Conservation (phyloP, 805 yeast genomes). For the Blastobotrys attinorum region DNA sequence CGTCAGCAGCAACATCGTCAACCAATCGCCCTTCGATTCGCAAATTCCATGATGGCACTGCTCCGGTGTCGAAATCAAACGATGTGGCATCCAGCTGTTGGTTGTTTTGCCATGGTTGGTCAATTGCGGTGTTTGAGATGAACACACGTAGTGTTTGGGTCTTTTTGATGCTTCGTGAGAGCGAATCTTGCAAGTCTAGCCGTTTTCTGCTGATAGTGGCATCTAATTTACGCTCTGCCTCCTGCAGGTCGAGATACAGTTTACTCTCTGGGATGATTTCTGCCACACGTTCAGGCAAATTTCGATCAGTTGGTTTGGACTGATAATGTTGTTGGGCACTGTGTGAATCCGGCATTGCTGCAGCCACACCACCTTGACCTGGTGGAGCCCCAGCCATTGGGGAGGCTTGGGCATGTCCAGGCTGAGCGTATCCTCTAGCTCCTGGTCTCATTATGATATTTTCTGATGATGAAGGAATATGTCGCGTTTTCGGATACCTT, state of each 20-base stretch:
- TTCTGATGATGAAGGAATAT: not conserved
- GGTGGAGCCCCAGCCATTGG: not conserved
- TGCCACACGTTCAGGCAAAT: constrained; percentile 40
- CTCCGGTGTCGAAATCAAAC: constrained; percentile 26
- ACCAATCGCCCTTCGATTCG: constrained; percentile 81
- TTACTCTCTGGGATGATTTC: constrained; percentile 59
- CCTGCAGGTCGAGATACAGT: constrained; percentile 59
- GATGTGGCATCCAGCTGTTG: constrained; percentile 29
- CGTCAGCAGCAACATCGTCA: constrained; percentile 39
- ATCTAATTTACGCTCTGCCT: constrained; percentile 79
- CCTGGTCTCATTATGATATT: not conserved
- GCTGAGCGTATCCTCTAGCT: not conserved
- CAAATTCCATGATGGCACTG: constrained; percentile 65
- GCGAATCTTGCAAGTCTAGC: constrained; percentile 72
- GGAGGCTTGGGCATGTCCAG: too few relatives aligned
- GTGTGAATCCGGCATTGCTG: not conserved
- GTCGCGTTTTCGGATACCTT: not conserved
- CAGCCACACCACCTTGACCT: not conserved
- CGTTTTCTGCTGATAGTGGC: constrained; percentile 74
- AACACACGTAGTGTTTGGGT: constrained; percentile 68
- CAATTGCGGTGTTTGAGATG: constrained; percentile 71
- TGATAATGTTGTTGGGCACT: not conserved
- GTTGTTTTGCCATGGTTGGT: constrained; percentile 78
- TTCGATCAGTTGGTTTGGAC: constrained; percentile 43
- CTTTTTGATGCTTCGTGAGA: constrained; percentile 38